Conservation (phyloP, 2,329 filamentous ascomycete genomes). For the Pseudogymnoascus sp. region DNA sequence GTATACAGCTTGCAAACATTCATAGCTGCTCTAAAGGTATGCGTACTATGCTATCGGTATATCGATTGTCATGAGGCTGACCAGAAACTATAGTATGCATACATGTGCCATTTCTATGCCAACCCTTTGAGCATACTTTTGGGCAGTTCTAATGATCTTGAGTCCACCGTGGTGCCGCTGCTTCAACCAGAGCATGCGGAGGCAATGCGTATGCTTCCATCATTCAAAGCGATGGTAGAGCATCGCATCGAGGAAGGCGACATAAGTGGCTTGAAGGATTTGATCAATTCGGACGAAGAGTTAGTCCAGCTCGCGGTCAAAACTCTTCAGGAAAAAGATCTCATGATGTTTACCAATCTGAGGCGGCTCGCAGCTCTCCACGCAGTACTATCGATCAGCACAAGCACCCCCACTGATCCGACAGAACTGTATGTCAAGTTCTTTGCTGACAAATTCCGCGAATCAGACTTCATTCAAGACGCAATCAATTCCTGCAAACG, state of each 20-base stretch:
- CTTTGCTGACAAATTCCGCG: conserved; percentile 43
- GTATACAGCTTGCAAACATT: conserved; percentile 68
- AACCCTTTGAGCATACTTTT: conserved; percentile 63
- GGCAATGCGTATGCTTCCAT: conserved; percentile 58
- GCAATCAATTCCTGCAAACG: conserved; percentile 44
- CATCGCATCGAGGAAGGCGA: conserved; percentile 35
- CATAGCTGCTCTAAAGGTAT: conserved; percentile 58
- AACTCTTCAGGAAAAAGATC: background rate
- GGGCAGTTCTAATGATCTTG: conserved; percentile 25
- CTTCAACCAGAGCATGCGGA: conserved; percentile 55
- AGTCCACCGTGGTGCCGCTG: conserved; percentile 21
- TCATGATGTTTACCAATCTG: background rate
- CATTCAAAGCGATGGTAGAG: conserved; percentile 53
- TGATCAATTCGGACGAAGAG: conserved; percentile 1
- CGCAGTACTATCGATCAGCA: background rate
- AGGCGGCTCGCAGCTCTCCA: background rate
- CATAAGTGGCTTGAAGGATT: conserved; percentile 20
- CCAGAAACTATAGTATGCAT: conserved; percentile 52
- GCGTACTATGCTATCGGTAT: conserved; percentile 10
- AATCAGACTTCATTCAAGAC: conserved; percentile 43
- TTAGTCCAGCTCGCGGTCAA: background rate
- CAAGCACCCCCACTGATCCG: conserved; percentile 10
- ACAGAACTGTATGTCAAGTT: conserved; percentile 52
- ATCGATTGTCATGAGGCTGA: conserved; percentile 4
- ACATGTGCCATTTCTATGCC: conserved; percentile 80